Percentiles rank a stretch among this genome's conserved stretches.
Evolutionary conservation across 2,329 filamentous ascomycete species (phyloP).

Genomic region (Hypomyces rosellus): DNA sequence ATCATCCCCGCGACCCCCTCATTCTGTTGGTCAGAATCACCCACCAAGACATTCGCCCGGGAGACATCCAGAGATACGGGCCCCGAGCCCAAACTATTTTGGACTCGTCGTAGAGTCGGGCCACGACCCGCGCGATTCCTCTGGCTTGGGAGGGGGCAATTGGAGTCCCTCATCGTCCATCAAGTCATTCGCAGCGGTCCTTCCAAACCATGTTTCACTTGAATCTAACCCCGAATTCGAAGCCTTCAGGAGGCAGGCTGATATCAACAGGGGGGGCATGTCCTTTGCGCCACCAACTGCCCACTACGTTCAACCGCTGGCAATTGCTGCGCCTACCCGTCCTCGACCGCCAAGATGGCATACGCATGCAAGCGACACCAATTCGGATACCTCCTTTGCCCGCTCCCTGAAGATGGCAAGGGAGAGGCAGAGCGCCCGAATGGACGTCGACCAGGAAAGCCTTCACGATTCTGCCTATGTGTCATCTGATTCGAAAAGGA

Average conservation of each 20-base stretch:
- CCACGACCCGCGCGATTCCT: conserved; percentile 58
- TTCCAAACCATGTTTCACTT: conserved; percentile 63
- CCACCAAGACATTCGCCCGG: conserved; percentile 46
- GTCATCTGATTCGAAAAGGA: conserved; percentile 49
- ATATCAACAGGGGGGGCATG: conserved; percentile 49
- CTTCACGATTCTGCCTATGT: conserved; percentile 49
- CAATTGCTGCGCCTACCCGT: conserved; percentile 27
- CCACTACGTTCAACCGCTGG: conserved; percentile 36
- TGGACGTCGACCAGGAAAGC: conserved; percentile 42
- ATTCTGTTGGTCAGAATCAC: conserved; percentile 49
- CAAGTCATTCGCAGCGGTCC: conserved; percentile 60
- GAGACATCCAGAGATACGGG: conserved; percentile 32
- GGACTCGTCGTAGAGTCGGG: conserved; percentile 61
- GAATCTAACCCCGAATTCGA: conserved; percentile 79
- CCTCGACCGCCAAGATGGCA: conserved; percentile 42
- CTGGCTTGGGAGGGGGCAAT: conserved; percentile 59
- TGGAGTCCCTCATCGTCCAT: conserved; percentile 71
- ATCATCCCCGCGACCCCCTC: conserved; percentile 44
- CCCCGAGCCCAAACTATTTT: conserved; percentile 80
- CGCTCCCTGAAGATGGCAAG: conserved; percentile 18
- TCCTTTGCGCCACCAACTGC: conserved; percentile 40
- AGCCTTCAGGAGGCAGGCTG: conserved; percentile 67
- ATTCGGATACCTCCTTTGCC: conserved; percentile 28
- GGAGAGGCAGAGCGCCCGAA: conserved; percentile 21
- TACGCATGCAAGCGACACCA: conserved; percentile 40